Evolutionary conservation across 2,329 filamentous ascomycete species (phyloP).

Genomic region (Aspergillus costaricaensis): DNA sequence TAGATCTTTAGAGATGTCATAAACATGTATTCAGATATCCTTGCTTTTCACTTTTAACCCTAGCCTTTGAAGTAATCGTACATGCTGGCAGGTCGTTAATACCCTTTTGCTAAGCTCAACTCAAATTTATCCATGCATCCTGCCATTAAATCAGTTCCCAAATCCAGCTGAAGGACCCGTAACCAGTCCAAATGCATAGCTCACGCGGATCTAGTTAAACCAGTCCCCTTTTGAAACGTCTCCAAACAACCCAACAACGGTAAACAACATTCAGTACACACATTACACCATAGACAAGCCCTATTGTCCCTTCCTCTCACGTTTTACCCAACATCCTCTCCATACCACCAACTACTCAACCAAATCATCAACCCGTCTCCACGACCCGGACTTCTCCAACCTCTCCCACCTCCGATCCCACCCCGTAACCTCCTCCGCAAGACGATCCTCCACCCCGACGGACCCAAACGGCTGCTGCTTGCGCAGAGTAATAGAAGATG

Average conservation of each 20-base stretch:
- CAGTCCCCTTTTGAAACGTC: too few relatives aligned
- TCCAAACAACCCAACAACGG: too few relatives aligned
- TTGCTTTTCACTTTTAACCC: not conserved
- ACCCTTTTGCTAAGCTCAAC: too few relatives aligned
- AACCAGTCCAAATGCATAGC: too few relatives aligned
- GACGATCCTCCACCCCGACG: constrained; percentile 22
- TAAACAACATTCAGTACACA: too few relatives aligned
- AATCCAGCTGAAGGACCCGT: too few relatives aligned
- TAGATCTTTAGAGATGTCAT: not conserved
- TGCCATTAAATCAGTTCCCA: too few relatives aligned
- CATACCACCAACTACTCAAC: not conserved
- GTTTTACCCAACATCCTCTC: not conserved
- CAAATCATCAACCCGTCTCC: constrained; percentile 28
- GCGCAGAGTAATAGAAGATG: constrained; percentile 36
- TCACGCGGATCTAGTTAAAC: too few relatives aligned
- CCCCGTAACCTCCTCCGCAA: constrained; percentile 28
- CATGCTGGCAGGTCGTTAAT: not conserved
- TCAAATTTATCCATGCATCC: too few relatives aligned
- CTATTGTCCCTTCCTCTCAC: too few relatives aligned
- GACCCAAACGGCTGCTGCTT: constrained; percentile 35
- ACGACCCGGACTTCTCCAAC: constrained; percentile 30
- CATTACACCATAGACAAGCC: too few relatives aligned
- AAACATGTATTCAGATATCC: not conserved
- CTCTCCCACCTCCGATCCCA: constrained; percentile 44
- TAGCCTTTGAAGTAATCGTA: not conserved